phyloP scores from a whole-genome alignment of 2,329 filamentous ascomycete genomes.

The Penicillium sp. region DNA sequence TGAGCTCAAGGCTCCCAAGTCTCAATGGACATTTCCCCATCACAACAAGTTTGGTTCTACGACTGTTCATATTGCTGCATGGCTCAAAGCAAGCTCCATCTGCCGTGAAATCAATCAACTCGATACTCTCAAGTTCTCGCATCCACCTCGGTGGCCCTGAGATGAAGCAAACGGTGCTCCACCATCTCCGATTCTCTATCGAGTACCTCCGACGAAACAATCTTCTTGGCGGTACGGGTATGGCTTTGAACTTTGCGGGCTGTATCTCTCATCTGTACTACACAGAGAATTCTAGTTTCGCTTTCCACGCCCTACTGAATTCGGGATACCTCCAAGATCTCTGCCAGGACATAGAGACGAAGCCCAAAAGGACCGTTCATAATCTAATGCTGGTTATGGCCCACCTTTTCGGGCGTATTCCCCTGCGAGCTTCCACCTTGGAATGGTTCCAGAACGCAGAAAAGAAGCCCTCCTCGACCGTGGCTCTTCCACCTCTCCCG shows the following conservation, averaged over 20 bases:
- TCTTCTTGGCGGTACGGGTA: constrained; percentile 61
- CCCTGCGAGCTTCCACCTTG: constrained; percentile 48
- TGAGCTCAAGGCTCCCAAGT: constrained; percentile 71
- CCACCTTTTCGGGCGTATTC: constrained; percentile 65
- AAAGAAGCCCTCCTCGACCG: constrained; percentile 61
- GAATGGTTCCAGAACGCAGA: constrained; percentile 44
- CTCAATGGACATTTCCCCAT: constrained; percentile 76
- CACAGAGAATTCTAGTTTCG: constrained; percentile 72
- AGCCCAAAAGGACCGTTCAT: constrained; percentile 53
- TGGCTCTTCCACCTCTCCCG: constrained; percentile 66
- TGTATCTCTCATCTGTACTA: constrained; percentile 73
- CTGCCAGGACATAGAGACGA: constrained; percentile 57
- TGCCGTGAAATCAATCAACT: constrained; percentile 62
- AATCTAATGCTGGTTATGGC: constrained; percentile 67
- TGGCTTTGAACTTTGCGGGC: constrained; percentile 70
- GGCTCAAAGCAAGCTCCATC: constrained; percentile 64
- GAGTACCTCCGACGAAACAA: constrained; percentile 72
- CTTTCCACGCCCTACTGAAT: constrained; percentile 72
- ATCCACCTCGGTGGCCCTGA: constrained; percentile 69
- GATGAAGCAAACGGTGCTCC: constrained; percentile 67
- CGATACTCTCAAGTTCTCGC: constrained; percentile 67
- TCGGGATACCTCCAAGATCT: constrained; percentile 68
- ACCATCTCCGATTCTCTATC: constrained; percentile 77
- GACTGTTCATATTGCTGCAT: constrained; percentile 66
- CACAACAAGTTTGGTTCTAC: constrained; percentile 69